Percentiles rank a stretch among this genome's conserved stretches.
Evolutionary conservation across 768 basidiomycete genomes (phyloP).

Genomic region (Xanthoconium purpureum): DNA sequence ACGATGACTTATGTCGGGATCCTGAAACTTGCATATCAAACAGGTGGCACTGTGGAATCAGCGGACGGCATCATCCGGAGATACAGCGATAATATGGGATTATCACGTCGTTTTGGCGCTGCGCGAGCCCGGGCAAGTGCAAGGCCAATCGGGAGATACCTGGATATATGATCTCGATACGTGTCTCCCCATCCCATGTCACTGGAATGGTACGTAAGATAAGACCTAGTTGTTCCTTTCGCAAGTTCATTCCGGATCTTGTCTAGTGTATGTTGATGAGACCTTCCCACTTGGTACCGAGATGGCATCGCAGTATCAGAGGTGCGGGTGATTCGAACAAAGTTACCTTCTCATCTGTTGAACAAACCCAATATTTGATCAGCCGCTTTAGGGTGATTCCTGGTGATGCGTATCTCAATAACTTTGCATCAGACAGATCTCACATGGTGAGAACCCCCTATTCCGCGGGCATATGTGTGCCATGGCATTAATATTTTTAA

Average conservation of each 20-base stretch:
- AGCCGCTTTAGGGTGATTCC: conserved; percentile 65
- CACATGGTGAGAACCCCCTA: conserved; percentile 55
- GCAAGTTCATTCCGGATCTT: conserved; percentile 18
- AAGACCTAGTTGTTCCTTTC: not conserved
- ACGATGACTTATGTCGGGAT: not conserved
- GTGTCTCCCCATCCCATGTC: conserved; percentile 47
- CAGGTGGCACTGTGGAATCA: conserved; percentile 70
- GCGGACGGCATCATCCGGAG: conserved; percentile 37
- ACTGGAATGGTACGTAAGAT: conserved; percentile 42
- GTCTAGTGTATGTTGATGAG: conserved; percentile 42
- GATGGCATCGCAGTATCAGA: conserved; percentile 39
- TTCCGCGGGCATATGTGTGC: conserved; percentile 5
- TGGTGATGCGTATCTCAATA: conserved; percentile 46
- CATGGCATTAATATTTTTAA: not conserved
- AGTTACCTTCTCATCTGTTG: conserved; percentile 2
- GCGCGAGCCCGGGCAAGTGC: conserved; percentile 27
- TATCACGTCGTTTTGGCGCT: conserved; percentile 69
- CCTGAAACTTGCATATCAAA: conserved; percentile 8
- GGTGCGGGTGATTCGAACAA: conserved; percentile 34
- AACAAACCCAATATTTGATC: conserved; percentile 5
- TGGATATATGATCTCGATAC: conserved; percentile 78
- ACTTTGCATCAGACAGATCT: conserved; percentile 73
- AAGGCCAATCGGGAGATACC: conserved; percentile 12
- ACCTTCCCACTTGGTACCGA: conserved; percentile 40
- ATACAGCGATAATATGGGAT: conserved; percentile 60